Evolutionary conservation across 176 grass and related monocot genomes (phyloP), one percentile per base, ranked within the genome.

Genomic region (Eremochloa ophiuroides): DNA sequence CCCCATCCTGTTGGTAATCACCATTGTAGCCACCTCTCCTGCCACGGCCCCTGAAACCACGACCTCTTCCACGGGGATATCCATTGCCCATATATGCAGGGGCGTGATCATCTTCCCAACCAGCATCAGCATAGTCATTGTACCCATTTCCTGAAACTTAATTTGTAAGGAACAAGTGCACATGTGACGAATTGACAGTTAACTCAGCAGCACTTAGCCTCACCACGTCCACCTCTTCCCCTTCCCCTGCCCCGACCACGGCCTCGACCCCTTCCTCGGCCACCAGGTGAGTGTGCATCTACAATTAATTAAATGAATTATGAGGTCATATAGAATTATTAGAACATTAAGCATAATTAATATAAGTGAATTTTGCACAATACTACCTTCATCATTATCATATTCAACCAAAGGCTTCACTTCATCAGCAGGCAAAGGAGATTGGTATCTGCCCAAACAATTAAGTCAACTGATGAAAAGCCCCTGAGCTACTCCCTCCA

Each of bases 311-410:
- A 80, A 22, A 89, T 69, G 2, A 40, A 27, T 80, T 39, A 76
- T 74, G 25, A 91, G 37, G 10, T 2, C 20, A 55, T 15, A 46
- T 14, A 82, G 7, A 48, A 78, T 44, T 26, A 55, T 41, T 56
- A 34, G 11, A 29, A 81, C 27, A 0, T 62, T 73, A 35, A 58
- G 11, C 17, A 69, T 0, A 30, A 66, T 44, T 26, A 66, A 26
- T 8, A 29, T 38, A 64, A 80, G 10, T 33, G 27, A 61, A 78
- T 74, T 25, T 6, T n/a, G 70, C 7, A 43, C 5, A 3, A 4
- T 89, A 99, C 97, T 89, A 99, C 97, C 97, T 91, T 92, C 85
- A 82, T 93, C 91, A 18, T 90, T 91, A n/a, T 96, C 89, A 37
- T 86, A 99, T 83, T 96, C 91, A 41, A 87, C 80, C 76, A 99